Evolutionary conservation across 805 yeast species (phyloP), one percentile per base, ranked within the genome.

Genomic region (Candida schatavii): DNA sequence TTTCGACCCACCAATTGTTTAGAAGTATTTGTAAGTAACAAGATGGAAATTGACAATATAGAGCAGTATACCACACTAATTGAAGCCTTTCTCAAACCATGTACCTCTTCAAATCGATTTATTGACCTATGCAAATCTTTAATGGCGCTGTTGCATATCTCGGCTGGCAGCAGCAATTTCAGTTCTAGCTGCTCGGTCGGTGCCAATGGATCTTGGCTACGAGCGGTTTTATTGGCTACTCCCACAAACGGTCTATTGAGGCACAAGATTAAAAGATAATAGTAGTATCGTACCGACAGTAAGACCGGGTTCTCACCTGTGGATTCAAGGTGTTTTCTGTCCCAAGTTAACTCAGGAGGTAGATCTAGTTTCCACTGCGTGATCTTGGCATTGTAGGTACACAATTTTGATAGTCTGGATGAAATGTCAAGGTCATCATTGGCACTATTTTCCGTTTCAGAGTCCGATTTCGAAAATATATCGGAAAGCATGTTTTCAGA

Each of bases 241-340:
- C 77, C 80, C 31, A 79, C 70, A 49, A 80, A 80, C 2, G 84
- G 85, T 32, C 81, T 64, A 51, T 80, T 80, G 40, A 80, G 68
- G 43, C 85, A 79, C n/a, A 81, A 61, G 14, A 75, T 57, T 2
- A 78, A 72, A 35, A 81, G 72, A 51, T 80, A 81, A 54, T 80
- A 81, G 50, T 77, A 78, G 50, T 76, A 78, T 51, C 78, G 64
- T 35, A 79, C 73, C 37, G 75, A 67, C 33, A 78, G 67, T 17
- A 70, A 62, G 0, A 80, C 77, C 0, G 84, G 83, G 48, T 78
- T 79, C 34, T 70, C 70, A 10, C 78, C 75, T 14, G 68, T 59
- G 37, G 56, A 55, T 32, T 55, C 56, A 28, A 80, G 58, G n/a
- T 59, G 54, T 2, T 57, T 52, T 30, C 65, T 57, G 32, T 69